phyloP scores from a whole-genome alignment of 371 early-diverging fungal genomes.

The Mucor lusitanicus region DNA sequence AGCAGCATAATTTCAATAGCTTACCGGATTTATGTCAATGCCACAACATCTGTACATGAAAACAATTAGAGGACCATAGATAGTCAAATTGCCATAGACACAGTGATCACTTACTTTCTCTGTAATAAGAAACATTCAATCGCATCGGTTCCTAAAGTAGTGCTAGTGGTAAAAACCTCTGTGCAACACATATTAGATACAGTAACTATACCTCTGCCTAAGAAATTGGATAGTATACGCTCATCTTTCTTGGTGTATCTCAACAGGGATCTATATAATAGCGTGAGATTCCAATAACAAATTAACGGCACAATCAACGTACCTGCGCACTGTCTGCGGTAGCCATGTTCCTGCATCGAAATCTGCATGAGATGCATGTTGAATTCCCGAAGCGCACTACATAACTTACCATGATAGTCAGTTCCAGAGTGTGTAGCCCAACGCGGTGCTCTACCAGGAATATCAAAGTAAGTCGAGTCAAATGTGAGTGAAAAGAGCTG shows the following conservation, averaged over 20 bases:
- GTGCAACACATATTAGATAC: too few relatives aligned
- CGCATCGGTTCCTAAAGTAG: conserved; percentile 74
- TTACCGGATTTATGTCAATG: conserved; percentile 88
- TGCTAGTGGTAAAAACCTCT: background rate
- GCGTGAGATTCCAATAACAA: background rate
- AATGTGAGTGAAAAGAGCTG: conserved; percentile 80
- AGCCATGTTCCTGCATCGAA: conserved; percentile 78
- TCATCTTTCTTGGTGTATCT: conserved; percentile 77
- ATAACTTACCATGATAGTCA: conserved; percentile 77
- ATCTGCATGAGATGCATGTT: too few relatives aligned
- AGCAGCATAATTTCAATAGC: background rate
- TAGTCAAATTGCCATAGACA: too few relatives aligned
- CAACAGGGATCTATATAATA: conserved; percentile 59
- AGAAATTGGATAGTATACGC: conserved; percentile 85
- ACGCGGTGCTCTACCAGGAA: conserved; percentile 88
- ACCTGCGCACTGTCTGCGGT: conserved; percentile 88
- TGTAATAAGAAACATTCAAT: conserved; percentile 87
- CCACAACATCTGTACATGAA: conserved; percentile 64
- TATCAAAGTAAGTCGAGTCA: conserved; percentile 86
- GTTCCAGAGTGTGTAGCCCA: conserved; percentile 92
- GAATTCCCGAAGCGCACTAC: background rate
- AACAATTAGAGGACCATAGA: too few relatives aligned
- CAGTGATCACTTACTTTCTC: conserved; percentile 55
- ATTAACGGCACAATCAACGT: background rate
- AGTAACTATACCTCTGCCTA: conserved; percentile 75